Evolutionary conservation across 257 asterid species (phyloP), one percentile per base, ranked within the genome.

Genomic region (Fraxinus anomala): DNA sequence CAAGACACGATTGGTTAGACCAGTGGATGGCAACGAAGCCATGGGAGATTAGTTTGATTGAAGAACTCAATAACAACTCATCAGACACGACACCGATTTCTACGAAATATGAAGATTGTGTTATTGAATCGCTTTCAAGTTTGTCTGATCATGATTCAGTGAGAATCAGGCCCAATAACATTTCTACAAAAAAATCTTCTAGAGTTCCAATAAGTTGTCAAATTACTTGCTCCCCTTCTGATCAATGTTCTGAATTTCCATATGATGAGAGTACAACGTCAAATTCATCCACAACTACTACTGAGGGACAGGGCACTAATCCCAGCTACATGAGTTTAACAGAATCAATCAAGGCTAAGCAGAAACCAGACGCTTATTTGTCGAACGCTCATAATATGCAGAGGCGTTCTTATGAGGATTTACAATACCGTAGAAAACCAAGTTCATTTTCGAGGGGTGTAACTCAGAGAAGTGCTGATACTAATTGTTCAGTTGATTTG

Each of bases 241-340:
- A 88, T 36, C 94, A 91, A 14, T 88, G 81, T 37, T 68, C 94
- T 12, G 92, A 87, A 5, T 84, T 83, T 59, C 34, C 74, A 13
- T 89, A 77, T n/a, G 94, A 91, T 33, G 98, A 89, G 79, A 89
- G 88, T 84, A 83, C 92, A 0, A 89, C 94, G 14, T 89, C 99
- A 9, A 88, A 86, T 82, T 92, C 98, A 4, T 89, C 98, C 36
- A 71, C 89, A 0, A 82, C 94, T 17, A 86, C 97, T 65, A 86
- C 92, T 26, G 96, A 85, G 68, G 83, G 77, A 56, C 74, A 54
- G 11, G 42, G 72, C 30, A 51, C 72, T 3, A 88, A 79, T 82
- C 95, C 94, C 16, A 79, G 83, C 79, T 96, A 93, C 88, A 92
- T 96, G 99, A 91, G 82, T 63, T 79, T 72, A 34, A 93, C 97